Evolutionary conservation across 805 yeast genomes (phyloP).

Genomic region (Starmera amethionina): DNA sequence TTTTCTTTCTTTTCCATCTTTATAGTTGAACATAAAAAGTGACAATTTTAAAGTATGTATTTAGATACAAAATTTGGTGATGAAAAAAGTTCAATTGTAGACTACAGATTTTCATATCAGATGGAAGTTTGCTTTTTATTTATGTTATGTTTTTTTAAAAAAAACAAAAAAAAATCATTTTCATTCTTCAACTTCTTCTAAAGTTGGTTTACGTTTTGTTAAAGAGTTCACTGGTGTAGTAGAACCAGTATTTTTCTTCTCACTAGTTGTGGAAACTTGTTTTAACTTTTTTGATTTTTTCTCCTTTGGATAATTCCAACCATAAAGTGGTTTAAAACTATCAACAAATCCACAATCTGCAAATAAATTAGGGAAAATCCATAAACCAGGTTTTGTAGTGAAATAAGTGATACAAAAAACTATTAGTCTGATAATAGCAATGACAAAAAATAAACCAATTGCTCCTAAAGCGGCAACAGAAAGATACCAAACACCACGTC

Average conservation of each 20-base stretch:
- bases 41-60: too few species aligned
- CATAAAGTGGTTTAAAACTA: slow-evolving; percentile 84
- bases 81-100: too few species aligned
- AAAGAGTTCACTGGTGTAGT: not conserved
- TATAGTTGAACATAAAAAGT: too few species aligned
- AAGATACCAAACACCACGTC: slow-evolving; percentile 83
- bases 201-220: slow-evolving; percentile 16
- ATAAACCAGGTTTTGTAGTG: slow-evolving; percentile 62
- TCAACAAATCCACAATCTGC: slow-evolving; percentile 93
- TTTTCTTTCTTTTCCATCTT: too few species aligned
- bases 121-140: too few species aligned
- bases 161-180: not conserved
- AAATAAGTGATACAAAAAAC: slow-evolving; percentile 52
- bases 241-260: not conserved
- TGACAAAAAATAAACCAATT: slow-evolving; percentile 61
- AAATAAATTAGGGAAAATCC: slow-evolving; percentile 94
- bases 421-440: slow-evolving; percentile 73
- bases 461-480: slow-evolving; percentile 70
- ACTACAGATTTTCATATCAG: too few species aligned
- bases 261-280: not conserved
- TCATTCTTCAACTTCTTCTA: slow-evolving; percentile 22
- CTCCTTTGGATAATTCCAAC: slow-evolving; percentile 22
- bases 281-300: slow-evolving; percentile 10
- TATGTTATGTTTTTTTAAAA: too few species aligned
- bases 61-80: too few species aligned